Conservation (phyloP, 805 yeast genomes). For the Saccharomycopsis sp. region DNA sequence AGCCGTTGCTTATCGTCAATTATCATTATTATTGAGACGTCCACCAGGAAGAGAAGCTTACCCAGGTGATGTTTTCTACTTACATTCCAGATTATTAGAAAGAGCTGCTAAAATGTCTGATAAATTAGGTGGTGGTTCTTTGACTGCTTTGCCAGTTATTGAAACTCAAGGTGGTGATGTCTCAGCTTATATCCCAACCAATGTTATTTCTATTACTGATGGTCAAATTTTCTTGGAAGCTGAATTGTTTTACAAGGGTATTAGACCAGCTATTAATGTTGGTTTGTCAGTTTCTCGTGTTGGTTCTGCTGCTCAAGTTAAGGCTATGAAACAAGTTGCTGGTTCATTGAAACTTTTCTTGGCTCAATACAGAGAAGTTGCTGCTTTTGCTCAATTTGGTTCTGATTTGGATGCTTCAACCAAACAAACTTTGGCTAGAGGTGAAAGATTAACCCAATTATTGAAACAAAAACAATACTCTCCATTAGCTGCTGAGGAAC, state of each 20-base stretch:
- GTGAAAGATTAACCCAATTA: constrained; percentile 99
- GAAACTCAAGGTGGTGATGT: constrained; percentile 99
- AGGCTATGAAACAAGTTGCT: constrained; percentile 99
- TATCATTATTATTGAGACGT: constrained; percentile 93
- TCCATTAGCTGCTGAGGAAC: constrained; percentile 98
- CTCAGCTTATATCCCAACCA: constrained; percentile 95
- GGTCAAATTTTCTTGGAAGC: constrained; percentile 99
- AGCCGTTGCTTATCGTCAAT: constrained; percentile 99
- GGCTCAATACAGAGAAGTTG: constrained; percentile 99
- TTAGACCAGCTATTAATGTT: constrained; percentile 99
- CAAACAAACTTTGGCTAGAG: constrained; percentile 97
- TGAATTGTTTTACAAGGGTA: constrained; percentile 99
- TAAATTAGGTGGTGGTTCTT: constrained; percentile 83
- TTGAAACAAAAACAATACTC: constrained; percentile 96
- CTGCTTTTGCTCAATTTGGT: constrained; percentile 99
- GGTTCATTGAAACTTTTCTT: constrained; percentile 99
- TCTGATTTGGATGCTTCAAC: constrained; percentile 99
- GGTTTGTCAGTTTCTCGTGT: constrained; percentile 99
- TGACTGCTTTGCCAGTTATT: constrained; percentile 93
- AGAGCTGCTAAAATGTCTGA: constrained; percentile 97
- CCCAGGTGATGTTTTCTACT: constrained; percentile 96
- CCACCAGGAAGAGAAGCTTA: constrained; percentile 96
- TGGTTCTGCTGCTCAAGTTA: constrained; percentile 99
- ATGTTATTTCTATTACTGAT: constrained; percentile 94
- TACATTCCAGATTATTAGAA: constrained; percentile 90